Evolutionary conservation across 768 basidiomycete species (phyloP), one percentile per base, ranked within the genome.

Genomic region (Hericium erinaceus): DNA sequence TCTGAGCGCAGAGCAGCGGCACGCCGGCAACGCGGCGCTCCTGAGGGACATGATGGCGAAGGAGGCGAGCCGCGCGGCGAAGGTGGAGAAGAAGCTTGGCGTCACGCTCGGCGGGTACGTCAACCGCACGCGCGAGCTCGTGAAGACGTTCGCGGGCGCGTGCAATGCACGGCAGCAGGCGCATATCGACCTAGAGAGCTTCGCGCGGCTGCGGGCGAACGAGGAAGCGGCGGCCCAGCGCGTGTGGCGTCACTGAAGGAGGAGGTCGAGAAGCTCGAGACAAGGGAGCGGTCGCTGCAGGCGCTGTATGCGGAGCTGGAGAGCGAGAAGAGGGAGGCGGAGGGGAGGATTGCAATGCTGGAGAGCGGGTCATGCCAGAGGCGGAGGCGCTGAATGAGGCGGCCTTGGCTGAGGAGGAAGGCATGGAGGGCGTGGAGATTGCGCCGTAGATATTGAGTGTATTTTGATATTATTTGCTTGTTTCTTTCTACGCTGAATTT

Each of bases 51-150:
- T 73, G 52, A 92, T 99, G 85, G 73, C 83, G 38, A 83, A 81
- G 66, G 89, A 95, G 66, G 89, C 90, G 0, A 80, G 77, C 55
- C 92, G 88, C 68, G 87, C 89, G 0, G 70, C 80, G 20, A 98
- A 97, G 75, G 67, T 78, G 5, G 95, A 98, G 77, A 97, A 94
- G 81, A 95, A 93, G 70, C 80, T 98, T 10, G 80, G 77, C 9
- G 82, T 93, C 57, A 80, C 81, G 13, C 81, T 98, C 2, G 94
- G 94, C n/a, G 97, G 97, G 9, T 98, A 98, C 69, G 82, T 90
- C 67, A 79, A 80, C 44, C 83, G 95, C 9, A 83, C 84, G 33
- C 78, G 78, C 65, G 80, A 81, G 44, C 76, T 93, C 2, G 70
- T 77, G 15, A 83, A 80, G 68, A 83, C 85, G 2, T 67, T 91